Evolutionary conservation across 768 basidiomycete genomes (phyloP), one percentile per base, ranked within the genome.

Genomic region (Daedalea quercina): DNA sequence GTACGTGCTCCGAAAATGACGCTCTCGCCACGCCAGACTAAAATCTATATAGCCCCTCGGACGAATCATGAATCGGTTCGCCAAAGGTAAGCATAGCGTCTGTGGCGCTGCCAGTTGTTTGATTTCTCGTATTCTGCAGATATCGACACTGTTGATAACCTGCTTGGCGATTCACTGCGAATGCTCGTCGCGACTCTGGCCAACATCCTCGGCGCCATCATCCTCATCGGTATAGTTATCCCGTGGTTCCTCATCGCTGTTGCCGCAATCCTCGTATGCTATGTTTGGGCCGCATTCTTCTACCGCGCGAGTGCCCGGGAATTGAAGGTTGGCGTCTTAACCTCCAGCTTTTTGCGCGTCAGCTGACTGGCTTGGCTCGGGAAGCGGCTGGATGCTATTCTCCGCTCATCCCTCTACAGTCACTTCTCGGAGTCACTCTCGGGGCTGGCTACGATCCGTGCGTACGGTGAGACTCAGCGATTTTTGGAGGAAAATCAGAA

Each of bases 361-460:
- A 44, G 9, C 19, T 49, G 44, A 26, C 44, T 44, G 28, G 33
- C 42, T 41, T 50, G 48, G 41, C 47, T 25, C 17, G 6, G 9
- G 9, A 25, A 44, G 17, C 22, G 44, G 25, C n/a, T 56, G 81
- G 91, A 95, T 70, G 83, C 90, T 23, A 76, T 95, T n/a, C 67
- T 96, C 25, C 82, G 93, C 23, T 88, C 89, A 0, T 84, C 86
- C 0, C 69, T 97, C 17, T 96, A 96, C 65, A 85, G 91, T 0
- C 92, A 94, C 63, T 96, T 96, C 69, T 90, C 90, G 2, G 94
- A 96, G 70, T 89, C 87, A 25, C 73, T 96, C 11, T 85, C 86
- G 11, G 94, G 94, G 17, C 68, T 95, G 35, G 78, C 88, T 0
- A 94, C 91, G 8, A 93, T 95, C 47, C 82, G 92, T 25, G 91